Conservation (phyloP, 306 rosid species). For the Vachellia collinsii region DNA sequence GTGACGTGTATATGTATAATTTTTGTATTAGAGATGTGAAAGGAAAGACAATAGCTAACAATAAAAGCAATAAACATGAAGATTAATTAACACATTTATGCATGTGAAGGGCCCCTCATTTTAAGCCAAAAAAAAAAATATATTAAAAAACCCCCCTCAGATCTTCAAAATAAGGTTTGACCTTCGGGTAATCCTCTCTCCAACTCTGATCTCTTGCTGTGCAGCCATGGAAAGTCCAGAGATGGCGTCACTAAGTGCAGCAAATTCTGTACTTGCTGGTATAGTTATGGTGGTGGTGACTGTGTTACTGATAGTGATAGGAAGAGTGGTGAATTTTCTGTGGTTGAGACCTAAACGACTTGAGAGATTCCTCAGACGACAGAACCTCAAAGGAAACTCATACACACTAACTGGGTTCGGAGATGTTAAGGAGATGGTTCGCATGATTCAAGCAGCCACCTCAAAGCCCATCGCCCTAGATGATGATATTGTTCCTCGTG, state of each 20-base stretch:
- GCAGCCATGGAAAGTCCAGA: not conserved
- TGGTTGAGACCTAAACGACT: constrained; percentile 13
- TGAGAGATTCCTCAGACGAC: constrained; percentile 31
- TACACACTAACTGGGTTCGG: constrained; percentile 25
- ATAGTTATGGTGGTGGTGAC: not conserved
- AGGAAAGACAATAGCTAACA: too few species aligned
- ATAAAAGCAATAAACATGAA: too few species aligned
- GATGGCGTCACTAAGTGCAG: too few species aligned
- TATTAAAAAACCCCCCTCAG: too few species aligned
- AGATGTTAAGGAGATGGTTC: constrained; percentile 2
- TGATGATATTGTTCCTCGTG: not conserved
- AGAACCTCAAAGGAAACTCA: constrained; percentile 31
- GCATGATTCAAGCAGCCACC: not conserved
- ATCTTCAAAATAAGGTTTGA: too few species aligned
- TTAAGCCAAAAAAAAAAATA: too few species aligned
- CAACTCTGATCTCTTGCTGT: not conserved
- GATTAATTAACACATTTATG: too few species aligned
- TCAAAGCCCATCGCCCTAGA: not conserved
- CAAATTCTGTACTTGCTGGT: not conserved
- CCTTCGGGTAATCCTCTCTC: too few species aligned
- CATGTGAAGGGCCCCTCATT: too few species aligned
- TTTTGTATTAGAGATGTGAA: too few species aligned
- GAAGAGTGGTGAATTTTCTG: constrained; percentile 16
- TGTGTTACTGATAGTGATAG: not conserved
- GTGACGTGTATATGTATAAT: too few species aligned